Base-by-base conservation (phyloP, 805 yeast genomes). In the Ogataea salicorniae region DNA sequence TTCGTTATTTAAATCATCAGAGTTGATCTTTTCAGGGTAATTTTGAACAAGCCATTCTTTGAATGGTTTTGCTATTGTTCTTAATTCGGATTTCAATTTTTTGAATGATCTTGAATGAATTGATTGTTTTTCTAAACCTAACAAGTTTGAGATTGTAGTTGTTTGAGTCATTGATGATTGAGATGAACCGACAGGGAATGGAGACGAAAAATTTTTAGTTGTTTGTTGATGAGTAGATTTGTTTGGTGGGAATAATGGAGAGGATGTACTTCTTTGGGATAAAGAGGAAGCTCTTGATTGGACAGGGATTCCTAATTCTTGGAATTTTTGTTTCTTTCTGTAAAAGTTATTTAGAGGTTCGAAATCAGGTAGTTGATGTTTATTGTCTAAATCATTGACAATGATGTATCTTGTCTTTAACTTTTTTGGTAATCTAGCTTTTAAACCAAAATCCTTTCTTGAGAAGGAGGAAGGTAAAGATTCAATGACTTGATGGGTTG, bases 401-500 rank as follows among this genome's bases (percentile, higher is more conserved):
- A 82, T 80, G 39, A 87, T 71, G 61, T 79, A 80, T 37, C 83
- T 75, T 16, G 79, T 70, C 37, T 80, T 80, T 41, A 78, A 63
- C 55, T 78, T 81, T 36, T 71, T 70, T 3, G 96, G 96, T 41
- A 87, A 68, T 18, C 85, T 71, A 40, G 82, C 71, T 61, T 87
- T 87, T 50, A 87, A 66, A 58, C 96, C 96, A 74, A 78, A 87
- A 64, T 86, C 87, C 51, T 84, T 82, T 66, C 87, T 73, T 14
- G 73, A 62, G 40, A 83, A 76, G 42, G 84, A 75, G 7, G 85
- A 73, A 42, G 81, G 78, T 44, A 86, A 81, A 0, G 94, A 81
- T 63, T 77, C 83, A 37, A 87, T 74, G 38, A 84, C 73, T 63
- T 87, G 95, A 59, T 83, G 90, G 0, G 87, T 79, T 23, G 95